Base-by-base conservation (phyloP, 768 basidiomycete species). In the Gloeopeniophorella convolvens region DNA sequence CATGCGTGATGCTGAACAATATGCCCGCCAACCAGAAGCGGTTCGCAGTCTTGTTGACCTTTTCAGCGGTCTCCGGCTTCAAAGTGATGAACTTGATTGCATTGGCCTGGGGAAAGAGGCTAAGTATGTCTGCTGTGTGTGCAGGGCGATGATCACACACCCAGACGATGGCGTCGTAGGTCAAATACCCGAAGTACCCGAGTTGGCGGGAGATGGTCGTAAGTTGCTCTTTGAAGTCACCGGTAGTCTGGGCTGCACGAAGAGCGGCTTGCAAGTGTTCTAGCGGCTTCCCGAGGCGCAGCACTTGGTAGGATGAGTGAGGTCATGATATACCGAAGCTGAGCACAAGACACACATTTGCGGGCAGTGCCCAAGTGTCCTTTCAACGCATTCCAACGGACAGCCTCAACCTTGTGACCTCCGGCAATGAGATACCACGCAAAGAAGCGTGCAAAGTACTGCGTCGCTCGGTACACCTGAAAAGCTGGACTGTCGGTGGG, bases 201-300 rank as follows among this genome's bases (percentile, higher is more conserved):
- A 98, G 63, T 66, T 98, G 95, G 41, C 90, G 76, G 28, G 77
- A 83, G 58, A 96, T 80, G 20, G 86, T 81, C 0, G 85, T 77
- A 48, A 93, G 70, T 55, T 85, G 84, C 63, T 97, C 89, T 10
- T 75, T 68, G 1, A 82, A 58, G 48, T 82, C 76, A 5, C 74
- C 73, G 4, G 78, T 55, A 1, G 76, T 63, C 23, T 82, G 67
- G 3, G 80, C 70, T 16, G 86, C 83, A 44, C 83, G 83, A 37
- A 96, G 70, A 26, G 90, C 93, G 1, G 90, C 81, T 65, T 98
- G 95, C 5, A 94, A 72, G 68, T 96, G 91, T 63, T 99, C 96
- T 55, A 94, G 59, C 7, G 93, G 92, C 68, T 97, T 95, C 59
- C 92, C 91, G 45, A 99, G 72, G 13, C 96, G 82, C 75, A 98